Conservation (phyloP, 2,329 filamentous ascomycete species). For the Aureobasidium uvarum region DNA sequence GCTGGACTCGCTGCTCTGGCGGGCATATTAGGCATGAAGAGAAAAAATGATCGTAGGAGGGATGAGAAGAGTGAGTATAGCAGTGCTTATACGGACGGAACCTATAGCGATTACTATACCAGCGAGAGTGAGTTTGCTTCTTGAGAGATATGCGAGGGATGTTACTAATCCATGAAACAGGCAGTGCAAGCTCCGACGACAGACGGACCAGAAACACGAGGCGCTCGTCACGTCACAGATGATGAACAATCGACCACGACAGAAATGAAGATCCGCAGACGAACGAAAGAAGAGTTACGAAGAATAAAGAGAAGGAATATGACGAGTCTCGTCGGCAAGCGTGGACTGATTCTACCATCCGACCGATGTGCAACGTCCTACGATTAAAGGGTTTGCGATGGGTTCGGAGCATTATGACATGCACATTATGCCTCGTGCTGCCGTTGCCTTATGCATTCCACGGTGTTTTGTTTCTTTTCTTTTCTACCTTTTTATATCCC, state of each 20-base stretch:
- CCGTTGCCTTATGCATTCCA: not conserved
- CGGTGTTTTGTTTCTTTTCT: not conserved
- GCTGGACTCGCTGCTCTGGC: conserved; percentile 47
- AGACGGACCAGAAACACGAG: conserved; percentile 43
- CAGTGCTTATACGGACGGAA: conserved; percentile 42
- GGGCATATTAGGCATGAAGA: conserved; percentile 48
- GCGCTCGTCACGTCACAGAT: conserved; percentile 25
- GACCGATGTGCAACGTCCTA: not conserved
- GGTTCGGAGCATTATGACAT: not conserved
- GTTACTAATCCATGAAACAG: conserved; percentile 32
- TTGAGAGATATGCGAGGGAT: not conserved
- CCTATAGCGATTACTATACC: conserved; percentile 48
- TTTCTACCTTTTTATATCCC: not conserved
- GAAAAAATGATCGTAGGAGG: conserved; percentile 38
- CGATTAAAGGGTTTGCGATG: not conserved
- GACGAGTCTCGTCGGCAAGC: not conserved
- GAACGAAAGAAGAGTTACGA: not conserved
- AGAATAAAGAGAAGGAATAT: not conserved
- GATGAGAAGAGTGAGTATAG: conserved; percentile 47
- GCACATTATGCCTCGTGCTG: not conserved
- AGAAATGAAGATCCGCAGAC: not conserved
- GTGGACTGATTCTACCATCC: not conserved
- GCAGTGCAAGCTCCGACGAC: conserved; percentile 49
- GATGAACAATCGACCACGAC: conserved; percentile 29
- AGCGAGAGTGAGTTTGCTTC: conserved; percentile 47